phyloP scores from a whole-genome alignment of 768 basidiomycete species.

The Tylopilus plumbeoviolaceoides region DNA sequence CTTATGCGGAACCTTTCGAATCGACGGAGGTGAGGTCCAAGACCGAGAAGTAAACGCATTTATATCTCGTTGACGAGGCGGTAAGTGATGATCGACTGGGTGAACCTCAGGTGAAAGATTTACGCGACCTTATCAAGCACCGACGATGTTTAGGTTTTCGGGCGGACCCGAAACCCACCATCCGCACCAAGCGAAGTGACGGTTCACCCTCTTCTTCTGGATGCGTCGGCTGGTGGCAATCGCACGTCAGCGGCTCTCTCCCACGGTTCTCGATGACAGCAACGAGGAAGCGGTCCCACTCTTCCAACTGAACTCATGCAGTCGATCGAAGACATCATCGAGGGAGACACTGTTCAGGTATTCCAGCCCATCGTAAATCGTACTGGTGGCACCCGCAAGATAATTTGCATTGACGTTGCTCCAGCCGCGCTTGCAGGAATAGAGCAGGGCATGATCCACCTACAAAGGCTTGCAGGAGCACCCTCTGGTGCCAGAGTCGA shows the following conservation, averaged over 20 bases:
- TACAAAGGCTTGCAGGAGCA: conserved; percentile 43
- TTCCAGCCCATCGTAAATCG: conserved; percentile 78
- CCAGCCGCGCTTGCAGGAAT: conserved; percentile 59
- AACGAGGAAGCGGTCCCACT: conserved; percentile 47
- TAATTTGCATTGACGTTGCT: conserved; percentile 75
- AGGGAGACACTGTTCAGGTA: conserved; percentile 75
- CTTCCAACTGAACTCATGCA: conserved; percentile 60
- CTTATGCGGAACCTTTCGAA: conserved; percentile 49
- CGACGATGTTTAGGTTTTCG: conserved; percentile 61
- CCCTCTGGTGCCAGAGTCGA: conserved; percentile 62
- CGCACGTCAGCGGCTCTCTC: conserved; percentile 43
- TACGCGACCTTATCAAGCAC: conserved; percentile 32
- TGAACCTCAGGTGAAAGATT: not conserved
- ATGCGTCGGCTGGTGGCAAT: conserved; percentile 45
- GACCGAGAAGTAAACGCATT: conserved; percentile 38
- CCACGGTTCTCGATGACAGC: conserved; percentile 50
- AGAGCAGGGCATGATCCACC: conserved; percentile 48
- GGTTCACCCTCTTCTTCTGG: conserved; percentile 78
- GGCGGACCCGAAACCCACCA: conserved; percentile 50
- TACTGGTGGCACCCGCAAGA: conserved; percentile 53
- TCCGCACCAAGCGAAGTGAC: conserved; percentile 62
- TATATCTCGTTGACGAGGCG: conserved; percentile 53
- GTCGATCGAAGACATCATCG: conserved; percentile 78
- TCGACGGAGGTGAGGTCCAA: conserved; percentile 41
- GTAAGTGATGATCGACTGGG: conserved; percentile 1